Conservation (phyloP, 257 asterid species). For the Solanum pennellii region DNA sequence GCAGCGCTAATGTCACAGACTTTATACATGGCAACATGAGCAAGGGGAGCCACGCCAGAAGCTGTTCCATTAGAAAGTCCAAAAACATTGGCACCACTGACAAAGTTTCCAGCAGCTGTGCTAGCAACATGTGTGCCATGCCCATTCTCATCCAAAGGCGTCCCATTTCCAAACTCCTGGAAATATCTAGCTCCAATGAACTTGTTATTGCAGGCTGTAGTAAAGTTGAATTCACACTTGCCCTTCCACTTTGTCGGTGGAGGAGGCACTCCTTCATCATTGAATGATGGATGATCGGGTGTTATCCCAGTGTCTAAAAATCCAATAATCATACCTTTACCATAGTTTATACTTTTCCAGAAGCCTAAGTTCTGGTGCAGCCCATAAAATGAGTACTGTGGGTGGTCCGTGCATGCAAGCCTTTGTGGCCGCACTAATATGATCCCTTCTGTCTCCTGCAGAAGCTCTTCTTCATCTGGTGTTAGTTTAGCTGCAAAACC, state of each 20-base stretch:
- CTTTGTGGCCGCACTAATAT: slow-evolving; percentile 3
- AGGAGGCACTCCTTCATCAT: slow-evolving; percentile 6
- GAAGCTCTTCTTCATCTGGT: neutral
- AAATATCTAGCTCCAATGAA: slow-evolving; percentile 17
- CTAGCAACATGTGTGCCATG: slow-evolving; percentile 24
- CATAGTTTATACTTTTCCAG: slow-evolving; percentile 10
- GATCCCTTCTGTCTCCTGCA: slow-evolving; percentile 6
- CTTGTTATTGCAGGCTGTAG: slow-evolving; percentile 13
- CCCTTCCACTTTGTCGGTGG: slow-evolving; percentile 21
- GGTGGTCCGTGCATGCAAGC: neutral
- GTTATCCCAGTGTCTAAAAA: slow-evolving; percentile 16
- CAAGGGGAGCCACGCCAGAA: slow-evolving; percentile 20
- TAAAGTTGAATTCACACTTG: slow-evolving; percentile 1
- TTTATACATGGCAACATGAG: slow-evolving; percentile 20
- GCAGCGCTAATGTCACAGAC: neutral
- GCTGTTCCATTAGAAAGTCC: slow-evolving; percentile 22
- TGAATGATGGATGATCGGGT: slow-evolving; percentile 12
- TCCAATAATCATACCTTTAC: slow-evolving; percentile 21
- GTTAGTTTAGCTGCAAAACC: slow-evolving; percentile 22
- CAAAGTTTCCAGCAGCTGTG: slow-evolving; percentile 22
- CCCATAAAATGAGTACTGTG: slow-evolving; percentile 6
- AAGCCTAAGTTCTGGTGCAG: neutral
- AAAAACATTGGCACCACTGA: slow-evolving; percentile 4
- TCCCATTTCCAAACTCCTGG: neutral
- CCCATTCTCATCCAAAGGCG: slow-evolving; percentile 4